A percentile compares a stretch with the other conserved stretches of the same genome.
Conservation (phyloP, 192 early-diverging fungal genomes). For the Chytriomyces confervae region DNA sequence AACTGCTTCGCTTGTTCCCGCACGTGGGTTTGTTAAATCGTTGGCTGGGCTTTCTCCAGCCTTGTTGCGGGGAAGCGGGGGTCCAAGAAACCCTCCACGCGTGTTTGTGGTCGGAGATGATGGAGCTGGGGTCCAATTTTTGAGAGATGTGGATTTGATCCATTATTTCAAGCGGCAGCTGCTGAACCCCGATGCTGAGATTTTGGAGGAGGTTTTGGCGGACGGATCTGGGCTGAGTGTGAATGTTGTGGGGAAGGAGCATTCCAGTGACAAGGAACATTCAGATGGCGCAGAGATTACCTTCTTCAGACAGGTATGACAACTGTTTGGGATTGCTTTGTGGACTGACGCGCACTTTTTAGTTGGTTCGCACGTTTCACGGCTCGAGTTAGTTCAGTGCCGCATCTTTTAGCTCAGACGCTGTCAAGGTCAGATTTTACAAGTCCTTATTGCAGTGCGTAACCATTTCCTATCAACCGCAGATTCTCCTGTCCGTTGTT, state of each 20-base stretch:
- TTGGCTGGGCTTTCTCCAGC: not conserved
- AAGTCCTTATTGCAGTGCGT: too few relatives aligned
- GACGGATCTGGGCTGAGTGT: slow-evolving; percentile 26
- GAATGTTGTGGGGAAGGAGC: slow-evolving; percentile 24
- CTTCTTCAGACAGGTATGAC: too few relatives aligned
- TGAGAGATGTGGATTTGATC: slow-evolving; percentile 47
- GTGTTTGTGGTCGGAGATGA: slow-evolving; percentile 45
- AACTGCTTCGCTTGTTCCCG: not conserved
- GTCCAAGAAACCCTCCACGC: slow-evolving; percentile 35
- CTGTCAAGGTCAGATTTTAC: too few relatives aligned
- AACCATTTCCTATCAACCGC: too few relatives aligned
- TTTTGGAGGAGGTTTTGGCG: slow-evolving; percentile 40
- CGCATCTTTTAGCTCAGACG: too few relatives aligned
- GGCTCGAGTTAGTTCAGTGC: too few relatives aligned
- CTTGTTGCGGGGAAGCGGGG: not conserved
- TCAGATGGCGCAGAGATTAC: too few relatives aligned
- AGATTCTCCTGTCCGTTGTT: too few relatives aligned
- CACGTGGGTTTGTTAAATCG: not conserved
- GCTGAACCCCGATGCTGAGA: slow-evolving; percentile 32
- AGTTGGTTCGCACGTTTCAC: too few relatives aligned
- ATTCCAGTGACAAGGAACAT: not conserved
- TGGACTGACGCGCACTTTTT: too few relatives aligned
- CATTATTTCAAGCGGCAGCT: slow-evolving; percentile 37
- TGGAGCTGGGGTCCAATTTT: slow-evolving; percentile 42
- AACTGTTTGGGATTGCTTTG: too few relatives aligned